Percentiles rank a stretch among this genome's conserved stretches.
These are phyloP conservation scores for Stellera chamaejasme DNA, from an alignment of 345 rosid genomes.

Conservation along the genomic window DNA sequence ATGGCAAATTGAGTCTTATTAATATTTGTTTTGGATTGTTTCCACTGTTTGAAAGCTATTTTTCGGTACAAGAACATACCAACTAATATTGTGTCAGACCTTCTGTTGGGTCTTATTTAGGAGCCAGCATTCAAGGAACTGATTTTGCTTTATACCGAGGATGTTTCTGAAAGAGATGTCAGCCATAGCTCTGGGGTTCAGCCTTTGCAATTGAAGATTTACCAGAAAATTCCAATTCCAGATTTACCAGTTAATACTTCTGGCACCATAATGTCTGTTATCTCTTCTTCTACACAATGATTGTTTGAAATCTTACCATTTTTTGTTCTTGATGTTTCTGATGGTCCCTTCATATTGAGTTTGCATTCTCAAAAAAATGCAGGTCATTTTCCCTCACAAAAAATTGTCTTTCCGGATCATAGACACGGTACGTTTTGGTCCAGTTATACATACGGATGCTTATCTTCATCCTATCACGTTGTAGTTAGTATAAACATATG, in stretches of 20 bases:
- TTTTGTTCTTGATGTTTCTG: slow-evolving; percentile 1
- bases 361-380: slow-evolving; percentile 7
- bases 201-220: slow-evolving; percentile 72
- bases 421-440: slow-evolving; percentile 56
- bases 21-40: neutral
- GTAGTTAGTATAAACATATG: neutral
- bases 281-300: slow-evolving; percentile 16
- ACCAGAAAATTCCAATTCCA: slow-evolving; percentile 87
- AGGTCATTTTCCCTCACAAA: slow-evolving; percentile 95
- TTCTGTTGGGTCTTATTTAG: slow-evolving; percentile 31
- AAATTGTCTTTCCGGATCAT: slow-evolving; percentile 91
- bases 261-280: slow-evolving; percentile 21
- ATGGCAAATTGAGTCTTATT: slow-evolving; percentile 2
- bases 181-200: slow-evolving; percentile 40
- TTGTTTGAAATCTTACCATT: slow-evolving; percentile 4
- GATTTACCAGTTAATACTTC: slow-evolving; percentile 70
- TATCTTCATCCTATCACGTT: neutral
- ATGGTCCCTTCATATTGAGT: neutral
- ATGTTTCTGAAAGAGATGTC: slow-evolving; percentile 29
- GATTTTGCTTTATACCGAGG: slow-evolving; percentile 67
- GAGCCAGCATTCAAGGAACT: slow-evolving; percentile 94
- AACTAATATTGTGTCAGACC: slow-evolving; percentile 7
- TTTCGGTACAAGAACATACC: slow-evolving; percentile 6
- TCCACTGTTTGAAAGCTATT: slow-evolving; percentile 1
- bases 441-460: neutral